Percentiles rank a stretch among this genome's conserved stretches.
Evolutionary conservation across 2,329 filamentous ascomycete species (phyloP).

Genomic region (Neofusicoccum ribis): DNA sequence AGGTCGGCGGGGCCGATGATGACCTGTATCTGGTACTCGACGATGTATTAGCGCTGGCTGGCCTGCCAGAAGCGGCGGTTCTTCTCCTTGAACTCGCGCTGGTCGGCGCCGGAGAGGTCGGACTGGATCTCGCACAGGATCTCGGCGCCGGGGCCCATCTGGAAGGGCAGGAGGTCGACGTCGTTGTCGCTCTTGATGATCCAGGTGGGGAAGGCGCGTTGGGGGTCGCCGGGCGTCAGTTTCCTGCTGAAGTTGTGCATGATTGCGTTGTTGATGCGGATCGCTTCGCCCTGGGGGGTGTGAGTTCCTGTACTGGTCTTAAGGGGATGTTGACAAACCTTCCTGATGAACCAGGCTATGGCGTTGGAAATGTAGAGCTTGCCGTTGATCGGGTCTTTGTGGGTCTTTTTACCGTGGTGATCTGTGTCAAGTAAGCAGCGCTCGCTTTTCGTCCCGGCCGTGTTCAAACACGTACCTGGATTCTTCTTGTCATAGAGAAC

Average conservation of each 20-base stretch:
- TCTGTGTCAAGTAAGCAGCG: conserved; percentile 20
- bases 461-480: conserved; percentile 27
- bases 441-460: not conserved
- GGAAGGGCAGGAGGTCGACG: conserved; percentile 27
- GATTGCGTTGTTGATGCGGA: conserved; percentile 35
- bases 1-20: conserved; percentile 42
- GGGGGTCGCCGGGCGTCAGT: conserved; percentile 33
- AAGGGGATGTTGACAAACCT: conserved; percentile 15
- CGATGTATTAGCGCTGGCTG: conserved; percentile 33
- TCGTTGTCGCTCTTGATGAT: conserved; percentile 34
- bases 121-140: conserved; percentile 39
- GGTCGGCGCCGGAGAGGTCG: conserved; percentile 33
- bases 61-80: conserved; percentile 39
- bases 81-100: conserved; percentile 36
- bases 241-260: conserved; percentile 37
- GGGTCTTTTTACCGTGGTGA: conserved; percentile 18
- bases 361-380: conserved; percentile 38
- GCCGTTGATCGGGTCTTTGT: conserved; percentile 33
- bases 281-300: conserved; percentile 29
- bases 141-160: conserved; percentile 32
- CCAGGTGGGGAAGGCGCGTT: conserved; percentile 33
- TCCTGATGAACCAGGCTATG: conserved; percentile 41
- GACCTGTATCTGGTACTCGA: conserved; percentile 40
- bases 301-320: not conserved
- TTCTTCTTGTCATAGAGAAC: conserved; percentile 37